A percentile compares a stretch with the other conserved stretches of the same genome.
phyloP scores from a whole-genome alignment of 2,329 filamentous ascomycete species.

The Botrytis squamosa region DNA sequence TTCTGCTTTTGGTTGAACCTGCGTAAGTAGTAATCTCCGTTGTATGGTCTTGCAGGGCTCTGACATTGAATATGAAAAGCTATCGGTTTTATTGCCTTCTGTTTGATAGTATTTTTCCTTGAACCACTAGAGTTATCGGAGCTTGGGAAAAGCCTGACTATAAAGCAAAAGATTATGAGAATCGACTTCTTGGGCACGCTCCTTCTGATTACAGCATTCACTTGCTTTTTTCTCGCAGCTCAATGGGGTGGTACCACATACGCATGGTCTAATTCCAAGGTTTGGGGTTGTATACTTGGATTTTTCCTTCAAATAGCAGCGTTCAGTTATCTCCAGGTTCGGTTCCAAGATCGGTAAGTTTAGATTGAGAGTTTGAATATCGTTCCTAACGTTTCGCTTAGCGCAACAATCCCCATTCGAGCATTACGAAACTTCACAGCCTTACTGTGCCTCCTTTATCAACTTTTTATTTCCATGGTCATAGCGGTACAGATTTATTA shows the following conservation, averaged over 20 bases:
- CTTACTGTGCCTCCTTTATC: background rate
- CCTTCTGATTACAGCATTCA: background rate
- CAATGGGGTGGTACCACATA: background rate
- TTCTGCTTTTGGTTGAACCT: background rate
- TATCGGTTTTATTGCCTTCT: background rate
- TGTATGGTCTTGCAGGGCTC: background rate
- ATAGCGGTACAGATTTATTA: background rate
- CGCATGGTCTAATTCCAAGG: background rate
- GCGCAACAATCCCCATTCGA: background rate
- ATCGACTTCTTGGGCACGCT: background rate
- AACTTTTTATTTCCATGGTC: background rate
- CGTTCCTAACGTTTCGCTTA: background rate
- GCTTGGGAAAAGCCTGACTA: background rate
- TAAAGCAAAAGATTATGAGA: background rate
- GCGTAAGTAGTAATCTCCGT: background rate
- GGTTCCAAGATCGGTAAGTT: background rate
- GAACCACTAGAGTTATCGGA: background rate
- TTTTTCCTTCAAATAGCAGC: background rate
- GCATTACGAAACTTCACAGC: background rate
- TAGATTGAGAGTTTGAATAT: background rate
- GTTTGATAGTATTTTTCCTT: background rate
- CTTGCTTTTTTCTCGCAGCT: background rate
- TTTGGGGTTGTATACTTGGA: background rate
- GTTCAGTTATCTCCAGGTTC: background rate
- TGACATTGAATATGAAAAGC: background rate